These are phyloP conservation scores for Pseudodiploospora longispora DNA, from an alignment of 2,329 filamentous ascomycete genomes.

Conservation along the genomic window DNA sequence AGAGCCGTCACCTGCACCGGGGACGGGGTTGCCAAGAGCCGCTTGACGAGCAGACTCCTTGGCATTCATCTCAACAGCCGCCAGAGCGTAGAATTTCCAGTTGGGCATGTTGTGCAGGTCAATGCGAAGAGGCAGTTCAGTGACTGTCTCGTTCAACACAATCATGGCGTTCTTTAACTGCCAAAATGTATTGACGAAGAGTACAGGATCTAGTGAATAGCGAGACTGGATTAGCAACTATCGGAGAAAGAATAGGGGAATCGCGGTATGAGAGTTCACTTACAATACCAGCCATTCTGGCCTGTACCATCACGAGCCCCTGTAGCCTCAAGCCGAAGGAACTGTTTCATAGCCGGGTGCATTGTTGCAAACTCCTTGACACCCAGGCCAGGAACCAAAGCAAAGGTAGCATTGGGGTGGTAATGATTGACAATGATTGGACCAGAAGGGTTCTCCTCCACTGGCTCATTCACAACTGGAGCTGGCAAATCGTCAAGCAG, in stretches of 20 bases:
- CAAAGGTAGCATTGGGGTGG: slow-evolving; percentile 87
- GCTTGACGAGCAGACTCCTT: slow-evolving; percentile 75
- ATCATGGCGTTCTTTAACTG: slow-evolving; percentile 88
- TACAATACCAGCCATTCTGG: slow-evolving; percentile 83
- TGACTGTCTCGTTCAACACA: slow-evolving; percentile 82
- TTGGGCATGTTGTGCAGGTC: slow-evolving; percentile 71
- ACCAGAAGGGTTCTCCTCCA: slow-evolving; percentile 45
- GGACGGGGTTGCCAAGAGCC: slow-evolving; percentile 61
- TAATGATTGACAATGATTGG: slow-evolving; percentile 81
- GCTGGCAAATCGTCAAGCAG: slow-evolving; percentile 53
- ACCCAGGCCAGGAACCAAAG: slow-evolving; percentile 75
- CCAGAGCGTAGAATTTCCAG: slow-evolving; percentile 86
- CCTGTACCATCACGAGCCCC: slow-evolving; percentile 77
- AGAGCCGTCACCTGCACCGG: slow-evolving; percentile 77
- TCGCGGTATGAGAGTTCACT: slow-evolving; percentile 15
- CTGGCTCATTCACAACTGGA: slow-evolving; percentile 37
- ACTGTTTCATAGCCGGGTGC: slow-evolving; percentile 68
- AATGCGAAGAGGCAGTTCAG: slow-evolving; percentile 71
- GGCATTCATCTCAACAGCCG: slow-evolving; percentile 78
- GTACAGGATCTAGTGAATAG: slow-evolving; percentile 52
- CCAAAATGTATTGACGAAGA: slow-evolving; percentile 97
- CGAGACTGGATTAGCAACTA: slow-evolving; percentile 9
- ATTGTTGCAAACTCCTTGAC: slow-evolving; percentile 57
- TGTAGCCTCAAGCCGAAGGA: slow-evolving; percentile 69
- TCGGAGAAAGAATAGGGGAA: neutral